Evolutionary conservation across 345 rosid genomes (phyloP).

Genomic region (Pelargonium nanum): DNA sequence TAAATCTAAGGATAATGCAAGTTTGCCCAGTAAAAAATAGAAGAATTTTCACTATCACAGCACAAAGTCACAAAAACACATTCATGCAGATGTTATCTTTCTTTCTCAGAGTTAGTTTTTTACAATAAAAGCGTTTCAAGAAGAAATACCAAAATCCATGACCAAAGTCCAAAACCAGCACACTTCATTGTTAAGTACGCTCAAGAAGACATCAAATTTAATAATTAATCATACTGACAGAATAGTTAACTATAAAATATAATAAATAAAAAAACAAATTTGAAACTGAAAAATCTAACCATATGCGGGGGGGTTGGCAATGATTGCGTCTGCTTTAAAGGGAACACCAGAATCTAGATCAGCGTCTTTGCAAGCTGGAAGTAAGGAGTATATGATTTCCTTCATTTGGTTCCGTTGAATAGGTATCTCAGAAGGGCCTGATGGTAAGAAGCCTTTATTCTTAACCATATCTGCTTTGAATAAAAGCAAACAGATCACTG

Average conservation of each 20-base stretch:
- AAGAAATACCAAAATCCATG: neutral
- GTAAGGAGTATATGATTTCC: constrained; percentile 71
- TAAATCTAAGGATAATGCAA: neutral
- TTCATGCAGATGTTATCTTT: too few relatives aligned
- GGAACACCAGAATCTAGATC: constrained; percentile 73
- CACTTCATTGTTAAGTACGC: too few relatives aligned
- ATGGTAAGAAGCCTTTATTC: constrained; percentile 95
- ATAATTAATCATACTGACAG: neutral
- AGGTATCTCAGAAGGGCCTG: constrained; percentile 94
- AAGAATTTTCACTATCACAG: too few relatives aligned
- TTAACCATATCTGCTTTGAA: constrained; percentile 87
- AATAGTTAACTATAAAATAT: neutral
- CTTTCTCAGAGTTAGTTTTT: too few relatives aligned
- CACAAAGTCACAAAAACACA: too few relatives aligned
- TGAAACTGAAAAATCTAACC: constrained; percentile 35
- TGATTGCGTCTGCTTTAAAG: constrained; percentile 94
- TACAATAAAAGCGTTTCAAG: too few relatives aligned
- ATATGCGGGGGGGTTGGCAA: constrained; percentile 97
- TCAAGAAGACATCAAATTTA: neutral
- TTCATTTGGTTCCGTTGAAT: constrained; percentile 79
- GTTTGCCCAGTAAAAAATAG: neutral
- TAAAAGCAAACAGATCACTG: constrained; percentile 9
- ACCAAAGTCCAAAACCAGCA: too few relatives aligned
- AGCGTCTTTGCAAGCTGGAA: constrained; percentile 90
- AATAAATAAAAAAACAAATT: neutral